Conservation (phyloP, 352 stramenopile genomes). For the Pythium folliculosum region DNA sequence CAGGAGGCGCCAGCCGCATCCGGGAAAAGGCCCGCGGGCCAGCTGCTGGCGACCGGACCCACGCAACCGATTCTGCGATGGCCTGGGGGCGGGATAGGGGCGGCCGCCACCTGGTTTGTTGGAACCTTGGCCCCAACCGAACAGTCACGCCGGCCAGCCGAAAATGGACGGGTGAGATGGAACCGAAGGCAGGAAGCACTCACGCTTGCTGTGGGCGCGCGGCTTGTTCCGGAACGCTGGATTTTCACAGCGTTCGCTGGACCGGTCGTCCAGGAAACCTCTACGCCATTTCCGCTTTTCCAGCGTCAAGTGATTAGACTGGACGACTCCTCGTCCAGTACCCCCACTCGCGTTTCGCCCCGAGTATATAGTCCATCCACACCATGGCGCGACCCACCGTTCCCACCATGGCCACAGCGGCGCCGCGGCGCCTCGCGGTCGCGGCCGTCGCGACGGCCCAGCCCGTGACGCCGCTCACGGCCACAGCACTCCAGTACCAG, state of each 20-base stretch:
- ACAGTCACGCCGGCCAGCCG: constrained; percentile 10
- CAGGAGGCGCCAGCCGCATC: constrained; percentile 16
- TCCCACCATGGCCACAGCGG: not conserved
- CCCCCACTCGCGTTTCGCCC: constrained; percentile 5
- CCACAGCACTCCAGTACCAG: constrained; percentile 29
- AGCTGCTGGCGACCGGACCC: constrained; percentile 19
- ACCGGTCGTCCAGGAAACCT: not conserved
- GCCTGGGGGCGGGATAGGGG: constrained; percentile 12
- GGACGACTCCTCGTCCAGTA: constrained; percentile 23
- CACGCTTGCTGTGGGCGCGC: not conserved
- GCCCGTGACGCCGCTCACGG: constrained; percentile 28
- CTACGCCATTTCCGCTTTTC: constrained; percentile 24
- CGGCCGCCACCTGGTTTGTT: constrained; percentile 25
- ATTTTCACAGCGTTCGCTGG: not conserved
- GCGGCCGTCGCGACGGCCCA: constrained; percentile 10
- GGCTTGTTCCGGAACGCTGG: constrained; percentile 10
- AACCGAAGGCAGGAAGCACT: constrained; percentile 17
- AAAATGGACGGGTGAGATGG: constrained; percentile 28
- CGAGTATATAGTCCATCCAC: constrained; percentile 7
- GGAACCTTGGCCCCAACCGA: constrained; percentile 14
- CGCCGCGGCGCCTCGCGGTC: constrained; percentile 9
- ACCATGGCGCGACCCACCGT: not conserved
- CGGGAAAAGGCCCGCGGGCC: constrained; percentile 17
- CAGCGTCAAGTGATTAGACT: constrained; percentile 18
- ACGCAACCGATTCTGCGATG: not conserved